Evolutionary conservation across 2,329 filamentous ascomycete genomes (phyloP), one percentile per base, ranked within the genome.

Genomic region (Thelonectria blattea): DNA sequence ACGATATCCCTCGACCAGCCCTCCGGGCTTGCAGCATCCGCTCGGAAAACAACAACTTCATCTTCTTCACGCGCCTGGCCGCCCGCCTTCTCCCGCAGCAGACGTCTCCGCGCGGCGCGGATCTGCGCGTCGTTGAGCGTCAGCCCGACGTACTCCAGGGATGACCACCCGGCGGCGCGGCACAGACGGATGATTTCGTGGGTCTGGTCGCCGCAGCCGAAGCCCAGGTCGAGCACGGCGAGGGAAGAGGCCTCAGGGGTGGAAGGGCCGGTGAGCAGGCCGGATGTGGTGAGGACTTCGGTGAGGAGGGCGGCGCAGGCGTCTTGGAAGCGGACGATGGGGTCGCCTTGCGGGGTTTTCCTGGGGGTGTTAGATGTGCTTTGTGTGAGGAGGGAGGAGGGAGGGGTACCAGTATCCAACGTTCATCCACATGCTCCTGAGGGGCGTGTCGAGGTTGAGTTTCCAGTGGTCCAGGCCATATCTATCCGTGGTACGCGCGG

Each of bases 401-500:
- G 43, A 18, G 11, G 9, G 39, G 69, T 79, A 81, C 85, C 85
- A 88, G 61, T 83, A 87, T 0, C 85, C 85, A 74, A 87, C 80
- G 58, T 87, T 87, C 83, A 87, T 87, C 84, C 85, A 88, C 83
- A 86, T 84, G n/a, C 77, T 78, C 5, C 71, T 66, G 2, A 79
- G 74, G 1, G 80, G 79, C 1, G 82, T 68, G 17, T 76, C 72
- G 20, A 84, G 63, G 65, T 87, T 85, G 50, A 87, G 78, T 61
- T 83, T 79, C 63, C 83, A 85, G 75, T 87, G 85, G 17, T 83
- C 81, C 7, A 86, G 73, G 1, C 80, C 79, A 63, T 86, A 86
- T 12, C 73, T 61, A 51, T 75, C 73, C 47, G 67, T 70, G 49
- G 56, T 69, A 5, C 69, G 70, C 37, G 76, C 55, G 14, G 68